These are phyloP conservation scores for Gnomoniopsis smithogilvyi DNA, from an alignment of 2,329 filamentous ascomycete species.

Conservation along the genomic window DNA sequence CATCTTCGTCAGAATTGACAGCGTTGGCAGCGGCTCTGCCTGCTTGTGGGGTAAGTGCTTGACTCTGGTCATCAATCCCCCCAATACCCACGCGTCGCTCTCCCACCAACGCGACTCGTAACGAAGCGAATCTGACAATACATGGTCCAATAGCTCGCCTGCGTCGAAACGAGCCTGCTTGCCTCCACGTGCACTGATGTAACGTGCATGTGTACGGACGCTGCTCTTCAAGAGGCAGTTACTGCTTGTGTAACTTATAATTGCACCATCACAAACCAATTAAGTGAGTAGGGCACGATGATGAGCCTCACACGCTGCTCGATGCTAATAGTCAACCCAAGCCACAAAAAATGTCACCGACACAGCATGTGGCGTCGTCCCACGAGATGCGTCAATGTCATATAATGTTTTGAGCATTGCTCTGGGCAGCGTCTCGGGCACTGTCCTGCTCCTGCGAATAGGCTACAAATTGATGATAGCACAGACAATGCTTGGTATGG, in stretches of 20 bases:
- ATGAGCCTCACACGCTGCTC: not conserved
- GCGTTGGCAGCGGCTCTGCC: slow-evolving; percentile 12
- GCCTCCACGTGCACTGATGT: slow-evolving; percentile 5
- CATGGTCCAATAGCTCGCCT: slow-evolving; percentile 5
- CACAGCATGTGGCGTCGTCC: slow-evolving; percentile 11
- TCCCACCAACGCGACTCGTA: not conserved
- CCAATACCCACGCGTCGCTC: not conserved
- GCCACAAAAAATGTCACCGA: slow-evolving; percentile 15
- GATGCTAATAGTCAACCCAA: not conserved
- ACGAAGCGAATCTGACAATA: not conserved
- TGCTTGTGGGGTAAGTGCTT: slow-evolving; percentile 12
- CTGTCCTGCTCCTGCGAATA: slow-evolving; percentile 37
- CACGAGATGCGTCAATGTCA: slow-evolving; percentile 4
- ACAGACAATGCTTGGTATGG: slow-evolving; percentile 30
- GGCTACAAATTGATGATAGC: slow-evolving; percentile 29
- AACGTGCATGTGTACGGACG: slow-evolving; percentile 11
- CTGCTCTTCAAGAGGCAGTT: not conserved
- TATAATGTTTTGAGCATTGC: slow-evolving; percentile 13
- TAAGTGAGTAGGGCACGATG: not conserved
- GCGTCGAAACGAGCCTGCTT: slow-evolving; percentile 1
- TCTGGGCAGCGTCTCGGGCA: slow-evolving; percentile 31
- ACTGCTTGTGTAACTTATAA: slow-evolving; percentile 10
- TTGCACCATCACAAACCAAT: slow-evolving; percentile 4
- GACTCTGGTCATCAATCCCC: not conserved
- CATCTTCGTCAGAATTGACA: slow-evolving; percentile 7